These are phyloP conservation scores for Candida sanyaensis DNA, from an alignment of 1,139 yeast species.

Conservation along the genomic window DNA sequence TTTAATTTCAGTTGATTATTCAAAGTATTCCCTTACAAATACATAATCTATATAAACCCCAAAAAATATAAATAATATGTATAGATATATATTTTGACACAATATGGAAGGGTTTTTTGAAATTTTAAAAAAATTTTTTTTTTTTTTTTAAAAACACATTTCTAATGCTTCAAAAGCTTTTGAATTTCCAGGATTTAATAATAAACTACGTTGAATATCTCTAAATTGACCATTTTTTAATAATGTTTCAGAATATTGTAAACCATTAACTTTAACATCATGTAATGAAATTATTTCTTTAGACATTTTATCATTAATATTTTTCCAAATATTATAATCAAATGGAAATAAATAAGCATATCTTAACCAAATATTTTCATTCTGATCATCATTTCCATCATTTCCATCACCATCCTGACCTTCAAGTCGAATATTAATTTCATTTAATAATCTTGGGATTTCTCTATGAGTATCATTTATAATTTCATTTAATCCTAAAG, in stretches of 20 bases:
- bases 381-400: conserved; percentile 1
- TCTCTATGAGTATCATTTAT: conserved; percentile 52
- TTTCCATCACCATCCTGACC: conserved; percentile 11
- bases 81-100: not conserved
- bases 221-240: conserved; percentile 46
- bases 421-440: conserved; percentile 42
- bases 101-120: too few species aligned
- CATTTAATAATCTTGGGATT: conserved; percentile 62
- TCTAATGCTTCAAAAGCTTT: conserved; percentile 14
- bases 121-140: too few species aligned
- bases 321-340: conserved; percentile 67
- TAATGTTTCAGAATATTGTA: conserved; percentile 55
- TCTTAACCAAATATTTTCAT: conserved; percentile 57
- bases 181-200: conserved; percentile 30
- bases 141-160: conserved; percentile 15
- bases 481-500: conserved; percentile 49
- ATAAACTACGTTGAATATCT: conserved; percentile 58
- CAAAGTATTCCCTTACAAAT: conserved; percentile 36
- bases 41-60: conserved; percentile 5
- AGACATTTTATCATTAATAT: conserved; percentile 52
- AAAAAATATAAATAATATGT: not conserved
- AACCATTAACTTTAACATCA: conserved; percentile 54
- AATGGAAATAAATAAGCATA: conserved; percentile 75
- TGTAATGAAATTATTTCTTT: conserved; percentile 46
- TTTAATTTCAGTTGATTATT: conserved; percentile 48